These are phyloP conservation scores for Mariannaea elegans DNA, from an alignment of 2,329 filamentous ascomycete genomes.

Conservation along the genomic window DNA sequence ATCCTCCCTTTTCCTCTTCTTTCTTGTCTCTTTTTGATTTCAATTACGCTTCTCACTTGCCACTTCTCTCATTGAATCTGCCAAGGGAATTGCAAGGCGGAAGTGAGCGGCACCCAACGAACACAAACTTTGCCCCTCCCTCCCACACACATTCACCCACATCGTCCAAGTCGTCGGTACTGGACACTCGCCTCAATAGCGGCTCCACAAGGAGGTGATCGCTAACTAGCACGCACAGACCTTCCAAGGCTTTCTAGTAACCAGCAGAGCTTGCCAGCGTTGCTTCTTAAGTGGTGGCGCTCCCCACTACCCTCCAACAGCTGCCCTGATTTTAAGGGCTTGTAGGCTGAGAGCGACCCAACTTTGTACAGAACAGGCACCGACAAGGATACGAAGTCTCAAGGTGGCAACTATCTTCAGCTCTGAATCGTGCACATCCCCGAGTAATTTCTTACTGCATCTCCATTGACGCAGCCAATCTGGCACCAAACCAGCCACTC, in stretches of 20 bases:
- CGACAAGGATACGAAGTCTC: constrained; percentile 9
- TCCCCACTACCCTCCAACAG: constrained; percentile 24
- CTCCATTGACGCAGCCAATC: constrained; percentile 1
- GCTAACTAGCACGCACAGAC: constrained; percentile 34
- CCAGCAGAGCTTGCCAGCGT: neutral
- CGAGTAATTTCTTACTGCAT: neutral
- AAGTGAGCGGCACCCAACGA: too few species aligned
- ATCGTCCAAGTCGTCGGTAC: constrained; percentile 29
- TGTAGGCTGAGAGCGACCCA: constrained; percentile 1
- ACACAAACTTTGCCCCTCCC: neutral
- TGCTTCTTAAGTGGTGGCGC: constrained; percentile 35
- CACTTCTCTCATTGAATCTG: constrained; percentile 1
- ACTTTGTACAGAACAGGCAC: constrained; percentile 1
- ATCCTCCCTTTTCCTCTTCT: neutral
- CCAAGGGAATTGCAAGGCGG: too few species aligned
- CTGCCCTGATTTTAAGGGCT: constrained; percentile 15
- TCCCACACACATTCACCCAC: constrained; percentile 15
- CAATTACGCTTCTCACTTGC: neutral
- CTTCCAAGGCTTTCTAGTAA: neutral
- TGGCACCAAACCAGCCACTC: neutral
- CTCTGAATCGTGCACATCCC: constrained; percentile 2
- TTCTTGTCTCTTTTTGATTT: neutral
- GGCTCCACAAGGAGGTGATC: constrained; percentile 36
- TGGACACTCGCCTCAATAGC: constrained; percentile 21
- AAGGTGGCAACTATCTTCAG: neutral